Evolutionary conservation across 1,284 basidiomycete genomes (phyloP), one percentile per base, ranked within the genome.

Genomic region (Ganoderma multipileum): DNA sequence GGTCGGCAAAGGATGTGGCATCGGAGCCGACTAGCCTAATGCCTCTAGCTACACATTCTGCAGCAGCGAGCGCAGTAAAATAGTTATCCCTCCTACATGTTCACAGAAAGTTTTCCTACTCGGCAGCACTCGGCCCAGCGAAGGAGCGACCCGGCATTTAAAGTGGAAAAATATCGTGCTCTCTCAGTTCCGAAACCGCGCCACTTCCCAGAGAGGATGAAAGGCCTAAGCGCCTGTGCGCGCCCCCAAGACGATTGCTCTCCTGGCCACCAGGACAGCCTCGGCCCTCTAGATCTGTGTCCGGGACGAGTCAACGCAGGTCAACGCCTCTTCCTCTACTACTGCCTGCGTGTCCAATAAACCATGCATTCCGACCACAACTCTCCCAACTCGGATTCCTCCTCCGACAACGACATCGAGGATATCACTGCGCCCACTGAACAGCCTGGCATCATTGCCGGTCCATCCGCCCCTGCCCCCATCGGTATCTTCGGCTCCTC

Each of bases 301-400:
- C n/a, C 47, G n/a, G 18, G n/a, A 47, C n/a, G 28, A 55, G 52
- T 20, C 30, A 2, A 30, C 52, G 18, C n/a, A n/a, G n/a, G n/a
- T 26, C 26, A 26, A 30, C 52, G 18, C 28, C 26, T 55, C 52
- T 20, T 11, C 28, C 52, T 55, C 28, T 55, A 7, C n/a, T 11
- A 50, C 12, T 33, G 3, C 28, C 28, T 55, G 52, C 16, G 23
- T 52, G 23, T 26, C 26, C n/a, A n/a, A 26, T 26, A 12, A 28
- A 69, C 20, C 64, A 79, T 79, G 78, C 69, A 78, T 65, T 77
- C 77, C 6, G 78, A 78, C 50, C 74, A 73, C 52, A 73, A 68
- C 47, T 79, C 78, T 8, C 76, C 78, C 12, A 75, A 75, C 1
- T 76, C 75, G 26, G 68, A 58, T 11, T 60, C 71, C 41, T 77